phyloP scores from a whole-genome alignment of 805 yeast species.

The Wickerhamomyces mucosus region DNA sequence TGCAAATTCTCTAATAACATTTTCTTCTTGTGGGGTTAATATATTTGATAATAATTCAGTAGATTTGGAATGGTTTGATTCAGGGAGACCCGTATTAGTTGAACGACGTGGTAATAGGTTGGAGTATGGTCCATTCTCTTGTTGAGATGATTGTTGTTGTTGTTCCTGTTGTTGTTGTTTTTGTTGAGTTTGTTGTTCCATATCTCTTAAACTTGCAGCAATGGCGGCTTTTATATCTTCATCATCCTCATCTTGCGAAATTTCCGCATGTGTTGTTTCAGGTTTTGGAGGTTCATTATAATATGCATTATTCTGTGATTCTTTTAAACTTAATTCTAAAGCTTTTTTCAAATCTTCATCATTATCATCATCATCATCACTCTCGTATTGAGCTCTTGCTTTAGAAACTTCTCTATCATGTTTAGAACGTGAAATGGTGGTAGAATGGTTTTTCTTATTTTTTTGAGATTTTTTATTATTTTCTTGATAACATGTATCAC shows the following conservation, averaged over 20 bases:
- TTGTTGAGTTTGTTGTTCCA: slow-evolving; percentile 30
- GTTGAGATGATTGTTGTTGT: slow-evolving; percentile 8
- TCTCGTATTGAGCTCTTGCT: slow-evolving; percentile 20
- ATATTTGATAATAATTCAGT: slow-evolving; percentile 9
- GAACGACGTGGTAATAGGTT: slow-evolving; percentile 12
- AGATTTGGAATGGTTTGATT: slow-evolving; percentile 12
- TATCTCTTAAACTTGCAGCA: slow-evolving; percentile 78
- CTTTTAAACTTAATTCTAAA: slow-evolving; percentile 67
- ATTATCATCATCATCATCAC: slow-evolving; percentile 44
- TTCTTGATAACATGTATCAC: slow-evolving; percentile 79
- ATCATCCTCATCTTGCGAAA: slow-evolving; percentile 52
- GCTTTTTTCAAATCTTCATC: slow-evolving; percentile 76
- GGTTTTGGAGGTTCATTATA: slow-evolving; percentile 12
- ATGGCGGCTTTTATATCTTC: slow-evolving; percentile 91
- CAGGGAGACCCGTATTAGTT: slow-evolving; percentile 1
- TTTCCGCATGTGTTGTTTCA: slow-evolving; percentile 1
- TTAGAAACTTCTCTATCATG: slow-evolving; percentile 18
- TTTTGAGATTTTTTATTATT: slow-evolving; percentile 27
- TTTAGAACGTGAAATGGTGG: slow-evolving; percentile 15
- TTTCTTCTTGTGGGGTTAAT: slow-evolving; percentile 51
- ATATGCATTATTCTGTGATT: slow-evolving; percentile 25
- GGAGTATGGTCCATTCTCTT: slow-evolving; percentile 10
- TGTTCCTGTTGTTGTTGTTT: slow-evolving; percentile 9
- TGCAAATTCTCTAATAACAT: slow-evolving; percentile 57
- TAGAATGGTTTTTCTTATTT: slow-evolving; percentile 17